Evolutionary conservation across 2,329 filamentous ascomycete genomes (phyloP), one percentile per base, ranked within the genome.

Genomic region (Hymenotorrendiella dingleyae): DNA sequence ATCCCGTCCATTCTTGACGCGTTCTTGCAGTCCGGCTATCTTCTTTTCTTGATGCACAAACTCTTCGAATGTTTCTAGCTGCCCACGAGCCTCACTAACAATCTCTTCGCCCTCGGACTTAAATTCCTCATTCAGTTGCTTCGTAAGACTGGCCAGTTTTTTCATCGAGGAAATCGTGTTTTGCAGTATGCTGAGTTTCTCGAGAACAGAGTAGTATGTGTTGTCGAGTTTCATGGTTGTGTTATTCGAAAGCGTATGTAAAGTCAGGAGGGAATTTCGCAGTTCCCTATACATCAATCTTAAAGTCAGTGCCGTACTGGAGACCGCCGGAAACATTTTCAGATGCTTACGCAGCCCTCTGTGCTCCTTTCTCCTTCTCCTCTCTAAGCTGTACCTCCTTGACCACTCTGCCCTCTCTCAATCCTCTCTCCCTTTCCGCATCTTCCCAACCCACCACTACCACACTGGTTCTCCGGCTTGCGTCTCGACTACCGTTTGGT

Each of bases 201-300:
- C 80, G 22, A 88, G 69, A 8, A 89, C 74, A 0, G 78, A 76
- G 50, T 85, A 84, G 64, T 89, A 90, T 3, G 82, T 82, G 45
- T 84, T 77, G 60, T 90, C 84, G 30, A 91, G 74, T 24, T 74
- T 74, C 47, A 74, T 71, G 12, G 80, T 85, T 19, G 80, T 78
- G 17, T 70, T 64, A 42, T 78, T 71, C 17, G 83, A 83, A 59
- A 80, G 72, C 23, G 72, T 66, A 53, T 72, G 73, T 9, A 89
- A 68, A 36, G 73, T 67, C 19, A 62, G 58, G 0, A 81, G 64
- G 4, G 74, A 71, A 42, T 71, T 71, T 49, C 68, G 69, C 16
- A 82, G 55, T 36, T 69, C 71, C 45, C 76, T 79, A 51, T 8
- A 36, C 8, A n/a, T n/a, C 21, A 17, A 12, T 6, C 6, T n/a